A percentile compares a stretch with the other conserved stretches of the same genome.
Evolutionary conservation across 768 basidiomycete species (phyloP).

Genomic region (Paxillus ammoniavirescens): DNA sequence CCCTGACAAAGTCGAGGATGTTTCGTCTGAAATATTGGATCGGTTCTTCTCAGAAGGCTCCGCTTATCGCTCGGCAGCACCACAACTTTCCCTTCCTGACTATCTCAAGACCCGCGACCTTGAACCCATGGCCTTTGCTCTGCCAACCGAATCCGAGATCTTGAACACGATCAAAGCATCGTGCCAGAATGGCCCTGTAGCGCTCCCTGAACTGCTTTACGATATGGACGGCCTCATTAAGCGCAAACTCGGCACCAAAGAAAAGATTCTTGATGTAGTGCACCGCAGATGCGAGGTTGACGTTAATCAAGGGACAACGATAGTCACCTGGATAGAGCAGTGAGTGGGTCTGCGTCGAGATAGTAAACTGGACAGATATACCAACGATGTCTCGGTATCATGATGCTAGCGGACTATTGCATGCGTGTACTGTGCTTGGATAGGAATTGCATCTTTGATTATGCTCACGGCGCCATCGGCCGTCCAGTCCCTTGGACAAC

Average conservation of each 20-base stretch:
- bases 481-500: not conserved
- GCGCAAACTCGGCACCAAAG: slow-evolving; percentile 57
- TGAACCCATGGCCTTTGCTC: slow-evolving; percentile 41
- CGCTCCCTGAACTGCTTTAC: slow-evolving; percentile 21
- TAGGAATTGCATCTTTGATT: slow-evolving; percentile 1
- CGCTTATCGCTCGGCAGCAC: slow-evolving; percentile 42
- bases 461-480: not conserved
- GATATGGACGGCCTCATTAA: slow-evolving; percentile 21
- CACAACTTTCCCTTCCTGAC: slow-evolving; percentile 43
- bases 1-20: slow-evolving; percentile 60
- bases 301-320: slow-evolving; percentile 42
- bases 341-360: slow-evolving; percentile 8
- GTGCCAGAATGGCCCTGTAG: slow-evolving; percentile 41
- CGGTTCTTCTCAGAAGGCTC: slow-evolving; percentile 69
- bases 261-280: slow-evolving; percentile 79
- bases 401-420: not conserved
- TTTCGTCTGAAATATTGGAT: slow-evolving; percentile 54
- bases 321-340: slow-evolving; percentile 23
- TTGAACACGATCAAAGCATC: slow-evolving; percentile 48
- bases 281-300: slow-evolving; percentile 62
- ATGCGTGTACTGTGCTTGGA: not conserved
- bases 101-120: slow-evolving; percentile 25
- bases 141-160: slow-evolving; percentile 82
- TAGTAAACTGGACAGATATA: slow-evolving; percentile 13
- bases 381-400: slow-evolving; percentile 6